Percentiles rank a stretch among this genome's conserved stretches.
These are phyloP conservation scores for Rhodotorula sp. DNA, from an alignment of 1,284 basidiomycete genomes.

Conservation along the genomic window DNA sequence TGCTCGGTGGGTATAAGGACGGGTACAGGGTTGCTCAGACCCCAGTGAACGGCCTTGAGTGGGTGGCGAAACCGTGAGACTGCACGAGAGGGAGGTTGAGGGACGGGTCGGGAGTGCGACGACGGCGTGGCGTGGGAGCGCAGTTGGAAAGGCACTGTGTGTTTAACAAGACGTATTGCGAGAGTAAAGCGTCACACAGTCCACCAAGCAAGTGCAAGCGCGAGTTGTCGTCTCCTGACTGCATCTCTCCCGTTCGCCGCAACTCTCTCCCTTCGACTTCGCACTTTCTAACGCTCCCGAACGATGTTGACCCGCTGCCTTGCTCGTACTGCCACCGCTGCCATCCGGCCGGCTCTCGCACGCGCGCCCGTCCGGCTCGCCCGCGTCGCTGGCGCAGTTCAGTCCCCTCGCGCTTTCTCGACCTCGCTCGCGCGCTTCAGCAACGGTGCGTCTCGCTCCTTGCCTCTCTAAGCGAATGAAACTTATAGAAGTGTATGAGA, in stretches of 20 bases:
- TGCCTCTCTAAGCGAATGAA: too few relatives aligned
- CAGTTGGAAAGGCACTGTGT: too few relatives aligned
- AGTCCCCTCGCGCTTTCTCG: slow-evolving; percentile 5
- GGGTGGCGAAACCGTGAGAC: not conserved
- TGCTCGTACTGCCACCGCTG: not conserved
- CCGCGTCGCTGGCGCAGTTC: not conserved
- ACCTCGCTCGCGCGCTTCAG: slow-evolving; percentile 38
- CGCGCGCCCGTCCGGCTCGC: slow-evolving; percentile 7
- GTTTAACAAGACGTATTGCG: too few relatives aligned
- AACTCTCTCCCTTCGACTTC: not conserved
- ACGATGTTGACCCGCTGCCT: slow-evolving; percentile 11
- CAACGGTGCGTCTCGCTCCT: not conserved
- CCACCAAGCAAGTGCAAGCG: too few relatives aligned
- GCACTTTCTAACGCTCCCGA: not conserved
- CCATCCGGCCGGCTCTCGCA: not conserved
- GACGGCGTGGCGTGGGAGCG: too few relatives aligned
- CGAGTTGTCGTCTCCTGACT: not conserved
- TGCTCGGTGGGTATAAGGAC: too few relatives aligned
- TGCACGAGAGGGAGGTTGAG: not conserved
- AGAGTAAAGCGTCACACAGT: too few relatives aligned
- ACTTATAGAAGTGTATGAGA: not conserved
- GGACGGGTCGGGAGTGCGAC: too few relatives aligned
- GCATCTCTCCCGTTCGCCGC: not conserved
- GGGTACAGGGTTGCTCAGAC: too few relatives aligned
- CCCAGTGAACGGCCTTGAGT: not conserved